These are phyloP conservation scores for Hanseniaspora osmophila DNA, from an alignment of 805 yeast species.

Conservation along the genomic window DNA sequence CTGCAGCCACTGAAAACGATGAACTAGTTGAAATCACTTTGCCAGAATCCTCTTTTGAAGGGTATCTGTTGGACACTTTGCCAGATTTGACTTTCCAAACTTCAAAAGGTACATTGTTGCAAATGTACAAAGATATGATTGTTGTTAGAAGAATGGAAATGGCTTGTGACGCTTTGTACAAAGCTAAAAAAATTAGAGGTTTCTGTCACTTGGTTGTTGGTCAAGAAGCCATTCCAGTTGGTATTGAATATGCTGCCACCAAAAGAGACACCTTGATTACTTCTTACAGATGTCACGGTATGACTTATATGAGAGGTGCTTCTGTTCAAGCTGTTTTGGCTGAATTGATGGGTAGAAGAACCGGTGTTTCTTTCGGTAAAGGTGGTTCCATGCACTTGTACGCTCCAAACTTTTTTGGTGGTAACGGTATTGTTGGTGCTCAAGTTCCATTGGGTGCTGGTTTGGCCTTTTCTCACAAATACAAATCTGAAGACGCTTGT, in stretches of 20 bases:
- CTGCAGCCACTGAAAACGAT: slow-evolving; percentile 4
- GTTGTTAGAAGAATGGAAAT: slow-evolving; percentile 93
- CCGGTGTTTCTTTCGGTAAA: slow-evolving; percentile 92
- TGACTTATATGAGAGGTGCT: slow-evolving; percentile 92
- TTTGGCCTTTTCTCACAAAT: slow-evolving; percentile 95
- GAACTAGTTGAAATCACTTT: slow-evolving; percentile 38
- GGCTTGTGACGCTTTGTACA: slow-evolving; percentile 96
- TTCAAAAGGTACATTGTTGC: slow-evolving; percentile 62
- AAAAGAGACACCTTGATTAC: slow-evolving; percentile 81
- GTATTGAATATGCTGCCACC: slow-evolving; percentile 89
- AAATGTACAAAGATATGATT: slow-evolving; percentile 95
- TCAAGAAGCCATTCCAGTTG: slow-evolving; percentile 98
- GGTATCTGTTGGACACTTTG: slow-evolving; percentile 53
- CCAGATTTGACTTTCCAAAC: slow-evolving; percentile 68
- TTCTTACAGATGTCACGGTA: slow-evolving; percentile 97
- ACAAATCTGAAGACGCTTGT: slow-evolving; percentile 66
- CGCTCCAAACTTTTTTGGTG: slow-evolving; percentile 91
- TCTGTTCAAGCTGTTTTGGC: slow-evolving; percentile 81
- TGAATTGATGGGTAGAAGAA: slow-evolving; percentile 91
- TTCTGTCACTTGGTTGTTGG: slow-evolving; percentile 97
- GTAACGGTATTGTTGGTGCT: slow-evolving; percentile 99
- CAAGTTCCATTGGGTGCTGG: slow-evolving; percentile 98
- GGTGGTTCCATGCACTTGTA: slow-evolving; percentile 99
- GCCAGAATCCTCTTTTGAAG: slow-evolving; percentile 74
- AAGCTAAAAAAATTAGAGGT: slow-evolving; percentile 96